Percentiles rank a stretch among this genome's conserved stretches.
These are phyloP conservation scores for Gracilaria gracilis DNA, from an alignment of 23 red algal species.

Conservation along the genomic window DNA sequence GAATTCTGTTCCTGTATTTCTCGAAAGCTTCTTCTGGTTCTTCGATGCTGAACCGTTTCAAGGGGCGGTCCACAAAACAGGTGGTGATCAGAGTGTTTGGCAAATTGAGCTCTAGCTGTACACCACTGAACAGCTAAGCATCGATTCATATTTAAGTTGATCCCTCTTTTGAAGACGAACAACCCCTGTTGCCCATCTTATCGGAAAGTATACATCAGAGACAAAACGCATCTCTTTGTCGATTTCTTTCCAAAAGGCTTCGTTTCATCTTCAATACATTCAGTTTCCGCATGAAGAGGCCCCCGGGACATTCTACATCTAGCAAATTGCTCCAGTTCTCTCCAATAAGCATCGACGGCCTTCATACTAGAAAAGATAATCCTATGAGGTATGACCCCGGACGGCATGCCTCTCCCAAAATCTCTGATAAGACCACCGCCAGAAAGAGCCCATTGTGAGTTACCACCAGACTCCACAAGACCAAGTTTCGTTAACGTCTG, in stretches of 20 bases:
- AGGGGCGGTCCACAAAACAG: neutral
- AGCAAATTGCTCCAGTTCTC: slow-evolving; percentile 54
- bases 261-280: neutral
- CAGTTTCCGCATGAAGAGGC: slow-evolving; percentile 1
- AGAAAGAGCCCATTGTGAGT: slow-evolving; percentile 37
- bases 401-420: slow-evolving; percentile 57
- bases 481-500: slow-evolving; percentile 45
- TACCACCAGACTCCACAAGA: slow-evolving; percentile 8
- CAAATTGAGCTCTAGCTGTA: slow-evolving; percentile 30
- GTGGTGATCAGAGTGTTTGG: slow-evolving; percentile 14
- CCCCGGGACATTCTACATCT: slow-evolving; percentile 4
- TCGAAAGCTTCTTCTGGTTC: slow-evolving; percentile 36
- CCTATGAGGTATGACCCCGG: slow-evolving; percentile 54
- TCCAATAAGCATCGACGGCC: slow-evolving; percentile 55
- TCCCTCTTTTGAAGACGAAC: slow-evolving; percentile 35
- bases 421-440: slow-evolving; percentile 55
- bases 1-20: slow-evolving; percentile 1
- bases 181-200: neutral
- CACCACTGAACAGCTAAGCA: slow-evolving; percentile 47
- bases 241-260: neutral
- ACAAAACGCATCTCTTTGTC: slow-evolving; percentile 13
- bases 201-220: slow-evolving; percentile 34
- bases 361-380: slow-evolving; percentile 34
- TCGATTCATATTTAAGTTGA: slow-evolving; percentile 52
- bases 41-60: slow-evolving; percentile 22